These are phyloP conservation scores for Dacryopinax spathularia DNA, from an alignment of 768 basidiomycete species.

Conservation along the genomic window DNA sequence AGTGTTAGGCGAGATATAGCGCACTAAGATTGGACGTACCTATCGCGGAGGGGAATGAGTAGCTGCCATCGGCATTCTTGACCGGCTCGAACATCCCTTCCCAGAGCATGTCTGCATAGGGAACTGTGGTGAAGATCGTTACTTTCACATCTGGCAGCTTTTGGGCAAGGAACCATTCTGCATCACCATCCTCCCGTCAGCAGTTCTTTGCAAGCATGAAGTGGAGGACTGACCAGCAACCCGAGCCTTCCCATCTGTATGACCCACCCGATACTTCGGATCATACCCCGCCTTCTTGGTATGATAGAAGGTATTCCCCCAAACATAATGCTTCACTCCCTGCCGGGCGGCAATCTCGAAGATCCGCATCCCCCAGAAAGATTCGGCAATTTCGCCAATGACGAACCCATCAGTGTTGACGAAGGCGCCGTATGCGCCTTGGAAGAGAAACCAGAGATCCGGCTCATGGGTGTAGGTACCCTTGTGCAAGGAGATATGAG, in stretches of 20 bases:
- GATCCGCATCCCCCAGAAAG: background rate
- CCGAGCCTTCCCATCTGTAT: constrained; percentile 4
- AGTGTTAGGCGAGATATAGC: no score
- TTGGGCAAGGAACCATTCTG: background rate
- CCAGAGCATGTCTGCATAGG: constrained; percentile 9
- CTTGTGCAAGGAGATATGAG: background rate
- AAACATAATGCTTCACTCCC: constrained; percentile 4
- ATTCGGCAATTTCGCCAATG: constrained; percentile 5
- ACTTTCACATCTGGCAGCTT: background rate
- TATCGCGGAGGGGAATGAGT: constrained; percentile 28
- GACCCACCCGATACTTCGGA: background rate
- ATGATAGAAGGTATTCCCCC: background rate
- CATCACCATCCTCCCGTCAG: background rate
- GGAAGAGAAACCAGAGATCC: constrained; percentile 9
- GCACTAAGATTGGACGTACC: background rate
- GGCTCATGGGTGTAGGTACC: background rate
- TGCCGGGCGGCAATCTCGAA: constrained; percentile 4
- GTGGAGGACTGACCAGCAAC: background rate
- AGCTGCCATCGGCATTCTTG: constrained; percentile 28
- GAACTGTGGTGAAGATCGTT: background rate
- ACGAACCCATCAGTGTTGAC: constrained; percentile 12
- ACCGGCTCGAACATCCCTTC: constrained; percentile 26
- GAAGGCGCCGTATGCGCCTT: constrained; percentile 23
- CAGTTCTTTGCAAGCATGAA: no score
- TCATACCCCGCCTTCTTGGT: background rate